These are phyloP conservation scores for Solanum chmielewskii DNA, from an alignment of 257 asterid species.

Conservation along the genomic window DNA sequence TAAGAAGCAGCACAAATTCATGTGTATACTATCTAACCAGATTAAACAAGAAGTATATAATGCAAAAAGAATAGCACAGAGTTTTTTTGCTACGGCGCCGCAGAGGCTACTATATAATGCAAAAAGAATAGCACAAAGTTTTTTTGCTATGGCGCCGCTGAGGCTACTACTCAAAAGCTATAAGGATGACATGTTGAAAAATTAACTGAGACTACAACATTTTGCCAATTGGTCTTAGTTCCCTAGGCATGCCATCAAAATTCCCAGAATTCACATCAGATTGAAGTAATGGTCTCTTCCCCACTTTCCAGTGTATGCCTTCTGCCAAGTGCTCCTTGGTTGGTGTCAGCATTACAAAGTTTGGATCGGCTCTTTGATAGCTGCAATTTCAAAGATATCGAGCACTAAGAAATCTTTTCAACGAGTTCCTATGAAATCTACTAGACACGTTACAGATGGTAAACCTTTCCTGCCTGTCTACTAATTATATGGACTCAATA, in stretches of 20 bases:
- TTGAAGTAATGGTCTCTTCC: conserved; percentile 58
- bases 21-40: background rate
- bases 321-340: conserved; percentile 91
- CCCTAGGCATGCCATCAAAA: conserved; percentile 66
- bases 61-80: background rate
- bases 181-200: background rate
- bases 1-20: background rate
- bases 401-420: background rate
- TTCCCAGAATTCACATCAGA: conserved; percentile 75
- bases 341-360: conserved; percentile 87
- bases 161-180: background rate
- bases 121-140: background rate
- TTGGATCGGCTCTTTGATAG: conserved; percentile 87
- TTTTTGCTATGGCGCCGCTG: background rate
- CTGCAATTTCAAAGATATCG: conserved; percentile 21
- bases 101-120: background rate
- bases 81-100: background rate
- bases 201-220: conserved; percentile 30
- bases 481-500: background rate
- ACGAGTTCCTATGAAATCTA: background rate
- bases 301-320: conserved; percentile 75
- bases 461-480: background rate
- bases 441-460: background rate
- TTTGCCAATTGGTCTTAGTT: conserved; percentile 63
- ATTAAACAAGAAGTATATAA: background rate